Evolutionary conservation across 495 filamentous ascomycete species (phyloP).

Genomic region (Aspergillus biplanus): DNA sequence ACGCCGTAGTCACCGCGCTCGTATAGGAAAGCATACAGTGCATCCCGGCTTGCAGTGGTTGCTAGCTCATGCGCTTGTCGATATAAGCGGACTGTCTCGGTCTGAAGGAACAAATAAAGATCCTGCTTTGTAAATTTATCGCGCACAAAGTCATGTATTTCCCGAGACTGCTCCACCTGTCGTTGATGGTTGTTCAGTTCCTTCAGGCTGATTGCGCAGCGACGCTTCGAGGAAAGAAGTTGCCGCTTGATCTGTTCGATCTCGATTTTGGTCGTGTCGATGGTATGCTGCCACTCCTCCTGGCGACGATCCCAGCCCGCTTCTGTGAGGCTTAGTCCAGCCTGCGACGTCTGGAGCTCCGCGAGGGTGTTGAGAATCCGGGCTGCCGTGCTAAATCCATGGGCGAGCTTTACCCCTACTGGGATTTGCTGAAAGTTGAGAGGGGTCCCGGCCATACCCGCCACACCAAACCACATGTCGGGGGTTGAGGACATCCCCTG

Average conservation of each 20-base stretch:
- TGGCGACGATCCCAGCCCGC: not conserved
- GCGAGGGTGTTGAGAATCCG: not conserved
- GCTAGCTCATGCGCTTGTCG: not conserved
- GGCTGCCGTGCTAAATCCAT: not conserved
- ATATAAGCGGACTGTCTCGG: not conserved
- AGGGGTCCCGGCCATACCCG: not conserved
- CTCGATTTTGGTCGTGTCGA: not conserved
- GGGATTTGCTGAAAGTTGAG: not conserved
- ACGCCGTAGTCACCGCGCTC: not conserved
- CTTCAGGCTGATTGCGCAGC: not conserved
- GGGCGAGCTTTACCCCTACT: not conserved
- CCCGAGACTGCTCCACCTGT: not conserved
- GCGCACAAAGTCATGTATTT: not conserved
- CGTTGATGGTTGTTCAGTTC: not conserved
- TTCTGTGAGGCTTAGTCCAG: not conserved
- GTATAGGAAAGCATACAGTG: not conserved
- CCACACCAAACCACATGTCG: not conserved
- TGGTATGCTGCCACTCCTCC: not conserved
- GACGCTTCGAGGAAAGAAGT: not conserved
- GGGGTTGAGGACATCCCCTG: not conserved
- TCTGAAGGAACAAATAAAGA: not conserved
- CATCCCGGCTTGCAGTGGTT: not conserved
- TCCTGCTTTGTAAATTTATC: not conserved
- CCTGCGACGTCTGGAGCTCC: not conserved
- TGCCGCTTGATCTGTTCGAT: not conserved